Conservation (phyloP, 441 rosid species). For the Adansonia gregorii region DNA sequence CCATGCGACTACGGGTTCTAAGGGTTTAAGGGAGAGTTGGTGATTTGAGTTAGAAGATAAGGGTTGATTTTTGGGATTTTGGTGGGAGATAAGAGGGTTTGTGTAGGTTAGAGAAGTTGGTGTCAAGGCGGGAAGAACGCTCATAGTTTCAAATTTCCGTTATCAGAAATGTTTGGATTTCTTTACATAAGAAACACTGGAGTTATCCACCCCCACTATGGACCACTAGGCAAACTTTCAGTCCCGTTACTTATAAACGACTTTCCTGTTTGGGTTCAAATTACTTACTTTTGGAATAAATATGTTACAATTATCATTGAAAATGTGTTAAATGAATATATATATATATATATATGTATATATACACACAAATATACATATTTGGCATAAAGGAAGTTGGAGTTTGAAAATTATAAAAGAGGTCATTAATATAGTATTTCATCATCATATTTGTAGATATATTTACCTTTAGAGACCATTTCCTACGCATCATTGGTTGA, state of each 20-base stretch:
- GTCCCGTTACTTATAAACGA: background rate
- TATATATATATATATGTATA: too few species aligned
- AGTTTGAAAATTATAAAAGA: too few species aligned
- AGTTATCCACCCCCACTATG: background rate
- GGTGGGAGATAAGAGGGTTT: conserved; percentile 28
- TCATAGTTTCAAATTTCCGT: conserved; percentile 31
- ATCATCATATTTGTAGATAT: too few species aligned
- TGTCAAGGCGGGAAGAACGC: conserved; percentile 43
- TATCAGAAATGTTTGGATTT: background rate
- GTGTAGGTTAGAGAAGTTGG: conserved; percentile 31
- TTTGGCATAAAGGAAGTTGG: too few species aligned
- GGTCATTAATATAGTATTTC: too few species aligned
- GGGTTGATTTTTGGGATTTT: conserved; percentile 20
- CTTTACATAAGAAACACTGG: background rate
- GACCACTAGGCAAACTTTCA: background rate
- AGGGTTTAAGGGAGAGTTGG: conserved; percentile 22
- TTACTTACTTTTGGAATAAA: too few species aligned
- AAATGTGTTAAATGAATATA: too few species aligned
- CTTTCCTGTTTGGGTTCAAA: background rate
- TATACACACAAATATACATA: too few species aligned
- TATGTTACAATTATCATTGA: too few species aligned
- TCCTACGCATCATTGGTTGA: too few species aligned
- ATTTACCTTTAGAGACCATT: background rate
- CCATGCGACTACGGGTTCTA: conserved; percentile 54
- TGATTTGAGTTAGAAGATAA: conserved; percentile 27